phyloP scores from a whole-genome alignment of 176 grass and related monocot species.

The Aechmea fasciata region DNA sequence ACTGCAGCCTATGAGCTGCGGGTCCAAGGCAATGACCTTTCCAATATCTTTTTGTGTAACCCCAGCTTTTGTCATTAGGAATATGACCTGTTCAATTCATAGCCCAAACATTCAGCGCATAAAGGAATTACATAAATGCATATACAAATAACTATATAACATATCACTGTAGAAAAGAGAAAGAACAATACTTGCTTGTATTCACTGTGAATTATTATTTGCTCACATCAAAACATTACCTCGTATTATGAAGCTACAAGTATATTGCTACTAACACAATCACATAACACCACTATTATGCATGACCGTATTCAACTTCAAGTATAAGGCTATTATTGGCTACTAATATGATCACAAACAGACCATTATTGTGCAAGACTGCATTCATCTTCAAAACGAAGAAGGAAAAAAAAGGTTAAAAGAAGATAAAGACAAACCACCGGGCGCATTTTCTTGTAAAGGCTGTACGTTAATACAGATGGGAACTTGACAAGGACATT shows the following conservation, averaged over 20 bases:
- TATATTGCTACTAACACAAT: too few species aligned
- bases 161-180: not conserved
- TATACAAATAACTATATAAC: too few species aligned
- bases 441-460: constrained; percentile 90
- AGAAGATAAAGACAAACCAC: constrained; percentile 52
- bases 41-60: constrained; percentile 68
- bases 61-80: constrained; percentile 70
- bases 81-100: constrained; percentile 43
- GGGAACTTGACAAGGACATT: constrained; percentile 80
- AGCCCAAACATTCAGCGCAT: not conserved
- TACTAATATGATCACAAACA: not conserved
- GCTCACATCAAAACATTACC: too few species aligned
- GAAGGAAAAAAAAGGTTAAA: constrained; percentile 11
- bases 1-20: constrained; percentile 84
- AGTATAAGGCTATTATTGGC: not conserved
- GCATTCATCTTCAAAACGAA: not conserved
- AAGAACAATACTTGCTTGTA: constrained; percentile 4
- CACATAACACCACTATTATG: too few species aligned
- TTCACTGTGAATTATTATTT: not conserved
- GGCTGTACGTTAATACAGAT: constrained; percentile 58
- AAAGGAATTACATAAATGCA: not conserved
- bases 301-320: too few species aligned
- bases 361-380: not conserved
- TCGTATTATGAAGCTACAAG: too few species aligned
- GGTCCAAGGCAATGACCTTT: constrained; percentile 85